Percentiles rank a stretch among this genome's conserved stretches.
Conservation (phyloP, 257 asterid genomes). For the Scutellaria baicalensis region DNA sequence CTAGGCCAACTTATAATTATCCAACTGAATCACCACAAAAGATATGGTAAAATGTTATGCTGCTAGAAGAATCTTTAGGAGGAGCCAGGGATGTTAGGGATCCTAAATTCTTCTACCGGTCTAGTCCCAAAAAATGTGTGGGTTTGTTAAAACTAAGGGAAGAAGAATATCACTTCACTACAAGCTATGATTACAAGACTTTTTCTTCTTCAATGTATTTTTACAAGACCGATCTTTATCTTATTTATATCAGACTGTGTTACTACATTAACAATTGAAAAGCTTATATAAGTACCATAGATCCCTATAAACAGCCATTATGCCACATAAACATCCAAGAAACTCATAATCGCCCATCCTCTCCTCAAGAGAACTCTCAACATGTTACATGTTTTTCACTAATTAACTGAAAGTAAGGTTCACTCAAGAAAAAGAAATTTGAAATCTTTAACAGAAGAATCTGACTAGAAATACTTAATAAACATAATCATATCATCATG, state of each 20-base stretch:
- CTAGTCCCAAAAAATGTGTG: too few species aligned
- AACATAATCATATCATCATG: not conserved
- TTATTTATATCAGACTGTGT: too few species aligned
- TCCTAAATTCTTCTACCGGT: too few species aligned
- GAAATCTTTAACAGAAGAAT: not conserved
- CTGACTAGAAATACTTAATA: not conserved
- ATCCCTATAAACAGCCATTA: not conserved
- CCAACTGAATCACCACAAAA: not conserved
- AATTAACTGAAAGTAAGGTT: not conserved
- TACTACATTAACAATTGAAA: not conserved
- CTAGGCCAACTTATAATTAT: not conserved
- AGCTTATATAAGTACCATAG: not conserved
- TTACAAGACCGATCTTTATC: too few species aligned
- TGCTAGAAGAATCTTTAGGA: too few species aligned
- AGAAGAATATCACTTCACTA: not conserved
- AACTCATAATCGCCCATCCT: not conserved
- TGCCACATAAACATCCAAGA: not conserved
- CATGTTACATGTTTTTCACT: not conserved
- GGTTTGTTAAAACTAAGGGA: too few species aligned
- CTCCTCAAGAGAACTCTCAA: not conserved
- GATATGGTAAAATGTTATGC: not conserved
- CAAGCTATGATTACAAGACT: not conserved
- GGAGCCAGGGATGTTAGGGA: too few species aligned
- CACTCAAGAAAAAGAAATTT: not conserved
- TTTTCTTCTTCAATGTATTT: not conserved